These are phyloP conservation scores for Tulasnella sp. DNA, from an alignment of 768 basidiomycete species.

Conservation along the genomic window DNA sequence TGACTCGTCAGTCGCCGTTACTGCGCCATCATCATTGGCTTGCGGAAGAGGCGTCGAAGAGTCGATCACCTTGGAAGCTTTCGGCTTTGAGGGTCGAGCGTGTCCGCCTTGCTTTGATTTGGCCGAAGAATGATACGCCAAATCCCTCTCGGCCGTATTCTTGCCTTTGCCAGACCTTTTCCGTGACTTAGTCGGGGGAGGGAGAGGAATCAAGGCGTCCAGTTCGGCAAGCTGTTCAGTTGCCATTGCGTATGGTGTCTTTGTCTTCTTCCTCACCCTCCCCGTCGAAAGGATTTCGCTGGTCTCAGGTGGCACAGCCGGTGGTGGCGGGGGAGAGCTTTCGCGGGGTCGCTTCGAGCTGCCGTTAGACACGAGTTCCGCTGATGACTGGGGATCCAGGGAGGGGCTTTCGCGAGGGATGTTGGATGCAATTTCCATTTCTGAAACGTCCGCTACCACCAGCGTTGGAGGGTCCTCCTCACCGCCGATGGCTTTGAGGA, in stretches of 20 bases:
- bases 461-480: conserved; percentile 1
- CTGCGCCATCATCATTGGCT: not conserved
- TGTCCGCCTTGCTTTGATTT: conserved; percentile 18
- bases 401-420: not conserved
- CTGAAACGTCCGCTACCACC: not conserved
- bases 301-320: not conserved
- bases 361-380: not conserved
- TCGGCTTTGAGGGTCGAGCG: not conserved
- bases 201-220: not conserved
- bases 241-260: conserved; percentile 14
- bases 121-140: conserved; percentile 21
- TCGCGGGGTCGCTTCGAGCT: not conserved
- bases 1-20: not conserved
- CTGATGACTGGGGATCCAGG: not conserved
- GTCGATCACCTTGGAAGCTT: not conserved
- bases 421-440: not conserved
- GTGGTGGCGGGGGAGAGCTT: not conserved
- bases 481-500: conserved; percentile 15
- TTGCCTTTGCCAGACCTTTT: conserved; percentile 20
- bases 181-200: not conserved
- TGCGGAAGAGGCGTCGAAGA: not conserved
- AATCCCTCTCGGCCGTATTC: not conserved
- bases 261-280: conserved; percentile 19
- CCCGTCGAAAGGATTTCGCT: conserved; percentile 13
- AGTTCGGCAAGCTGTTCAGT: conserved; percentile 11